Base-by-base conservation (phyloP, 768 basidiomycete species). In the Tricholoma bakamatsutake region DNA sequence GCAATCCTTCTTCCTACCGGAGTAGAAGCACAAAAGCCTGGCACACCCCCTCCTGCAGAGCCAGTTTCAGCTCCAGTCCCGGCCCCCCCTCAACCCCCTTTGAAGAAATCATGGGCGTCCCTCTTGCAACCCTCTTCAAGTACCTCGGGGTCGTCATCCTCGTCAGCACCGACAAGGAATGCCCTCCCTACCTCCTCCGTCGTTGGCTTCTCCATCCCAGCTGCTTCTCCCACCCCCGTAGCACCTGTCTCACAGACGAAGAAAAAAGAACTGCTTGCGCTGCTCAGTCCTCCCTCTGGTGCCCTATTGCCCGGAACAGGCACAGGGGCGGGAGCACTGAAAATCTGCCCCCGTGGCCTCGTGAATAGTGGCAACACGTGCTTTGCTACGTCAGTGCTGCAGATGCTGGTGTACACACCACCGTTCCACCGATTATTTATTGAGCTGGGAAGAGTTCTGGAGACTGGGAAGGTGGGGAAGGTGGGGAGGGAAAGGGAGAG, bases 291-390 rank as follows among this genome's bases (percentile, higher is more conserved):
- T 1, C 74, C 72, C 0, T 66, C 76, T 12, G 34, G 59, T 21
- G 49, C 57, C 15, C 46, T 28, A 2, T 30, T 43, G 48, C 34
- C 57, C 56, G 45, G 15, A 37, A 46, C 51, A 24, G 33, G 47
- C 1, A n/a, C 46, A 15, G 49, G 51, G 2, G 18, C 57, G 24
- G 49, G 43, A 17, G 48, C 30, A 27, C 13, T 33, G 5, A 37
- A 53, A 8, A 80, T 90, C 33, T 74, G 77, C 6, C 83, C 91
- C 0, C 78, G 95, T 12, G 96, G 96, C 4, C 73, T 99, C 49
- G 78, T 98, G 61, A 99, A 99, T 70, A 88, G 83, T 2, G 95
- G 96, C 0, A 99, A 99, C 71, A 87, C 98, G 85, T 99, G 96
- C 68, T 99, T 98, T 66, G 94, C 94, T 28, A 99, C 98, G 64